These are phyloP conservation scores for Annona squamosa DNA, from an alignment of 164 flowering plant species.

Conservation along the genomic window DNA sequence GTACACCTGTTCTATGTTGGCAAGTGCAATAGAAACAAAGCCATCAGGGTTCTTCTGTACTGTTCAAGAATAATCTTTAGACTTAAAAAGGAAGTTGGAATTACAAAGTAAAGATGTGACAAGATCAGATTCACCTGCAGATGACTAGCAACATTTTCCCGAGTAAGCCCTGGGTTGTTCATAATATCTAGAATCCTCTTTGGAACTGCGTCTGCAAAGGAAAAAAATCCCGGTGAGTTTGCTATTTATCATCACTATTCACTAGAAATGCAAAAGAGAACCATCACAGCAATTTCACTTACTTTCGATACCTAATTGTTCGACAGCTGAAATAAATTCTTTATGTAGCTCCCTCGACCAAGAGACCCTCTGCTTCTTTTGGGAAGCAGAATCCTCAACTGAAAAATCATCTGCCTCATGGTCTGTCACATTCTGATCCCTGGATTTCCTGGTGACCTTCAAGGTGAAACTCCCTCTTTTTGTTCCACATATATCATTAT, in stretches of 20 bases:
- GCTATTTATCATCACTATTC: background rate
- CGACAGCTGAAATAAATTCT: slow-evolving; percentile 23
- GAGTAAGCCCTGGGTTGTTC: slow-evolving; percentile 25
- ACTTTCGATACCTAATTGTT: slow-evolving; percentile 24
- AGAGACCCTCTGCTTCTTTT: slow-evolving; percentile 20
- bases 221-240: background rate
- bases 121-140: slow-evolving; percentile 27
- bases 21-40: background rate
- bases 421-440: slow-evolving; percentile 7
- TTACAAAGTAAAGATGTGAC: background rate
- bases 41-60: background rate
- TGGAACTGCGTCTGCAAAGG: slow-evolving; percentile 29
- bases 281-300: slow-evolving; percentile 6
- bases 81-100: background rate
- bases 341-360: slow-evolving; percentile 24
- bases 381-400: slow-evolving; percentile 8
- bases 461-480: background rate
- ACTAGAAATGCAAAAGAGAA: too few species aligned
- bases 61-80: background rate
- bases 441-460: slow-evolving; percentile 4
- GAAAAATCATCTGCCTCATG: background rate
- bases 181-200: slow-evolving; percentile 27
- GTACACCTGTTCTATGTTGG: background rate
- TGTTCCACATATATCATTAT: background rate
- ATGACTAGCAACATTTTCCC: slow-evolving; percentile 38